Percentiles rank a stretch among this genome's conserved stretches.
Conservation (phyloP, 306 rosid species). For the Vachellia pachyceras region DNA sequence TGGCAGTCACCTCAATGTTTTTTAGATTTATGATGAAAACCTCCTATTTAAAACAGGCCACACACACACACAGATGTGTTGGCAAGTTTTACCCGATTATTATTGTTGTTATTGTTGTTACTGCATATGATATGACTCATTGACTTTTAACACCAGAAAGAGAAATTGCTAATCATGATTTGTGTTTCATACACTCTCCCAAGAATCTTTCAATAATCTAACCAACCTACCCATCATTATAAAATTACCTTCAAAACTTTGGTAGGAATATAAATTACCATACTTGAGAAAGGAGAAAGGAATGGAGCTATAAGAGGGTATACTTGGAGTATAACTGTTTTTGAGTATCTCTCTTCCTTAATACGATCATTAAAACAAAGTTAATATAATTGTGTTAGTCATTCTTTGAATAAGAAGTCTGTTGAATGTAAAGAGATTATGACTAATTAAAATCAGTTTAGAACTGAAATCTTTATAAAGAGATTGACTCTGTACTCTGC, state of each 20-base stretch:
- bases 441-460: too few species aligned
- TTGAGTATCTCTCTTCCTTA: conserved; percentile 6
- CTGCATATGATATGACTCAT: conserved; percentile 6
- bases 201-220: conserved; percentile 7
- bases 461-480: too few species aligned
- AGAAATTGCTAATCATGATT: conserved; percentile 8
- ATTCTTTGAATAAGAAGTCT: too few species aligned
- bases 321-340: not conserved
- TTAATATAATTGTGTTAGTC: not conserved
- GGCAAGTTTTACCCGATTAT: not conserved
- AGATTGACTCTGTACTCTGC: too few species aligned
- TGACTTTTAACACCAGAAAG: conserved; percentile 11
- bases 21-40: not conserved
- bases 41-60: not conserved
- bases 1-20: not conserved
- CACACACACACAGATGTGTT: not conserved
- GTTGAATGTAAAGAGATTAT: too few species aligned
- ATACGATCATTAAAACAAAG: not conserved
- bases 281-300: not conserved
- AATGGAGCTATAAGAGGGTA: not conserved
- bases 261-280: not conserved
- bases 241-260: not conserved
- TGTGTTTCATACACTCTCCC: not conserved
- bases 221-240: not conserved
- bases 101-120: not conserved